Percentiles rank a stretch among this genome's conserved stretches.
These are phyloP conservation scores for Naegleria gruberi DNA, from an alignment of 208 protist genomes.

Conservation along the genomic window DNA sequence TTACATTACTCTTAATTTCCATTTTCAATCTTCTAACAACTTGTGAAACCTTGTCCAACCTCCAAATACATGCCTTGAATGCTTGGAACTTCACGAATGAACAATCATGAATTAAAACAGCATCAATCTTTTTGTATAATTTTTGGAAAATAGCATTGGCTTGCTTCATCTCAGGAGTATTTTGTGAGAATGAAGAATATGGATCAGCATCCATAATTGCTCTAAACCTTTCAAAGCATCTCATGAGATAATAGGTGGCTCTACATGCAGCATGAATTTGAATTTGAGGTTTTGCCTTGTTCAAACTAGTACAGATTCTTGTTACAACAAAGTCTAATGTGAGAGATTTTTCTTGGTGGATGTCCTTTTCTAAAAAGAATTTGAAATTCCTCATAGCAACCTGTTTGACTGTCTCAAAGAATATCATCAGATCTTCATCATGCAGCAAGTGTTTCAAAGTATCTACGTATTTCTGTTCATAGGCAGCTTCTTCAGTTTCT, in stretches of 20 bases:
- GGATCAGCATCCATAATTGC: background rate
- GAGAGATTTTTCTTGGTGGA: background rate
- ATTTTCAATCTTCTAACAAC: background rate
- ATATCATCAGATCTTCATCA: slow-evolving; percentile 4
- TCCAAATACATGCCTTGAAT: background rate
- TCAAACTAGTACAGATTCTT: background rate
- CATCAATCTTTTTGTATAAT: background rate
- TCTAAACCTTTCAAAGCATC: background rate
- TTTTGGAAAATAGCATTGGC: background rate
- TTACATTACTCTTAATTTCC: slow-evolving; percentile 16
- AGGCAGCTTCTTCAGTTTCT: background rate
- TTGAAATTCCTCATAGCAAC: background rate
- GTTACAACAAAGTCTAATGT: background rate
- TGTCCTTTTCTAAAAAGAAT: slow-evolving; percentile 12
- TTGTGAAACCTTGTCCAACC: background rate
- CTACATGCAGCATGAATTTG: slow-evolving; percentile 15
- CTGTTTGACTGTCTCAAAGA: slow-evolving; percentile 15
- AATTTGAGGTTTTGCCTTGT: background rate
- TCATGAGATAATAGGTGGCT: background rate
- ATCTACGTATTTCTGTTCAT: background rate
- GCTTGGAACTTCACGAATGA: background rate
- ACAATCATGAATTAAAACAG: background rate
- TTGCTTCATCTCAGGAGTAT: background rate
- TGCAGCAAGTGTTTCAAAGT: background rate
- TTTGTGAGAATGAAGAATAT: background rate